phyloP scores from a whole-genome alignment of 2,329 filamentous ascomycete species.

The Madurella mycetomatis region DNA sequence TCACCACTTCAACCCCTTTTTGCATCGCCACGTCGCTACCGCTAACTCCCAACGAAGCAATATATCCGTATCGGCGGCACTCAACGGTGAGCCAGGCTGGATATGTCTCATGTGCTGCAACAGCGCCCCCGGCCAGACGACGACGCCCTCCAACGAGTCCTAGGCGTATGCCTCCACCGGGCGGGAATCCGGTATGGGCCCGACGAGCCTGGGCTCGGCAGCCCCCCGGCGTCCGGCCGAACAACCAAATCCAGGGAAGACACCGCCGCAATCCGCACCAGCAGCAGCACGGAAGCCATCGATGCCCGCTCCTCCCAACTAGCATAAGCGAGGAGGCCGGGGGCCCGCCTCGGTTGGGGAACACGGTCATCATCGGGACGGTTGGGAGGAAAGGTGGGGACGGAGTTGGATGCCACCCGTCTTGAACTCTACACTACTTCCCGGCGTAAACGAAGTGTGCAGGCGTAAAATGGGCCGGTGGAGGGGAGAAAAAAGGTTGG shows the following conservation, averaged over 20 bases:
- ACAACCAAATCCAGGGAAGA: neutral
- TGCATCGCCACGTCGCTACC: neutral
- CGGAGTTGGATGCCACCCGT: neutral
- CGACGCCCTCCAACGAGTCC: slow-evolving; percentile 2
- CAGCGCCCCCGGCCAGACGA: slow-evolving; percentile 26
- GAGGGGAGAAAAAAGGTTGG: too few relatives aligned
- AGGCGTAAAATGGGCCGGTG: too few relatives aligned
- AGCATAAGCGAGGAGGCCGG: too few relatives aligned
- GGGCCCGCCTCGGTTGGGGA: slow-evolving; percentile 10
- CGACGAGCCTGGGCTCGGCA: too few relatives aligned
- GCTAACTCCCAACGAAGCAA: slow-evolving; percentile 41
- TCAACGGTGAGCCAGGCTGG: slow-evolving; percentile 58
- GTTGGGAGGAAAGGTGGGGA: neutral
- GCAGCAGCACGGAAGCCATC: neutral
- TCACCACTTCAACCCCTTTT: slow-evolving; percentile 1
- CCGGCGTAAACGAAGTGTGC: too few relatives aligned
- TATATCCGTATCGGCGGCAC: slow-evolving; percentile 52
- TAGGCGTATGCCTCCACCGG: neutral
- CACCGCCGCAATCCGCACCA: neutral
- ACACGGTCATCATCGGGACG: slow-evolving; percentile 20
- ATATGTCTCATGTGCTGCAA: slow-evolving; percentile 64
- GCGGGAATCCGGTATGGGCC: neutral
- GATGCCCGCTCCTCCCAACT: too few relatives aligned
- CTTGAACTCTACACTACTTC: too few relatives aligned
- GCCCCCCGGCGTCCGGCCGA: too few relatives aligned